Percentiles rank a stretch among this genome's conserved stretches.
phyloP scores from a whole-genome alignment of 1,284 basidiomycete genomes.

The Papiliotrema fonsecae region DNA sequence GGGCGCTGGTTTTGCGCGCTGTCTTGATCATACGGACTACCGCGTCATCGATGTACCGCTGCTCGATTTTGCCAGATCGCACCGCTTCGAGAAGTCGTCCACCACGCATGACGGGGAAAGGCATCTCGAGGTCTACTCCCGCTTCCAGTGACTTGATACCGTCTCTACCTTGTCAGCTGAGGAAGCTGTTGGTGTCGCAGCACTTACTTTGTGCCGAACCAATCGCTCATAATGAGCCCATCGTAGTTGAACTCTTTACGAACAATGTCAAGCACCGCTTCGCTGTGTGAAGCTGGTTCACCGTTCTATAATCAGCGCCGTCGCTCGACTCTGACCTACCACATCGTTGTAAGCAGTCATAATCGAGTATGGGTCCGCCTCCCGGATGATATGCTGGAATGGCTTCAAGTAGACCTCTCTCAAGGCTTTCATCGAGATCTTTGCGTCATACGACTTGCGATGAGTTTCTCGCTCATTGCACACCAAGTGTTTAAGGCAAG shows the following conservation, averaged over 20 bases:
- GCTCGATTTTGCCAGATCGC: neutral
- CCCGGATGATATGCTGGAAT: constrained; percentile 59
- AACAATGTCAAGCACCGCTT: neutral
- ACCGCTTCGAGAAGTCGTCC: neutral
- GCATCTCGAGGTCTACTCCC: constrained; percentile 2
- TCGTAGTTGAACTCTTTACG: neutral
- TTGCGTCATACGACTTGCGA: constrained; percentile 28
- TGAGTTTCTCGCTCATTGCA: constrained; percentile 20
- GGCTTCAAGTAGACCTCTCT: constrained; percentile 72
- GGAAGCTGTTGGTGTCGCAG: neutral
- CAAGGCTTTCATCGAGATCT: constrained; percentile 59
- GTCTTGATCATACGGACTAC: neutral
- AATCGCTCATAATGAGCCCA: constrained; percentile 1
- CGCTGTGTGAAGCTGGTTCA: neutral
- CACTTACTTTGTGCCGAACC: constrained; percentile 2
- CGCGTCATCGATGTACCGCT: neutral
- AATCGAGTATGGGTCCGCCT: neutral
- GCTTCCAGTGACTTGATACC: constrained; percentile 1
- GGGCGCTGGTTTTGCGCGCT: neutral
- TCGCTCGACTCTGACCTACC: neutral
- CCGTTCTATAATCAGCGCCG: neutral
- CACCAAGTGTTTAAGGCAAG: constrained; percentile 33
- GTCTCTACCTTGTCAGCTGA: neutral
- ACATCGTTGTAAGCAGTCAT: constrained; percentile 5
- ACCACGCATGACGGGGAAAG: neutral